Base-by-base conservation (phyloP, 1,139 yeast genomes). In the Nadsonia starkeyi-henricii region DNA sequence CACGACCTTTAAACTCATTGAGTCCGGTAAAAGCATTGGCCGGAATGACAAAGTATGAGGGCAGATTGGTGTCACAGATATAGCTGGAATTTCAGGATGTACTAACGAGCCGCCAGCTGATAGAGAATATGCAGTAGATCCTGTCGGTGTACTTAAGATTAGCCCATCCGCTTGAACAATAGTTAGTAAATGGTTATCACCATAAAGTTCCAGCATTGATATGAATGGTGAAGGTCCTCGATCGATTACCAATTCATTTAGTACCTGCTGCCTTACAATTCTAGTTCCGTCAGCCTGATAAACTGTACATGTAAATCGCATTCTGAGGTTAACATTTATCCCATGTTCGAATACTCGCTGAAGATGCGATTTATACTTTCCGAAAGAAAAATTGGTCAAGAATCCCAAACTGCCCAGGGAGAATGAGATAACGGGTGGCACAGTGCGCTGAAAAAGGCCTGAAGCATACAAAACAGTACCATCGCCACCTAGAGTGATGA, bases 101-200 rank as follows among this genome's bases (percentile, higher is more conserved):
- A 86, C 93, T 47, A 86, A 70, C 0, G 94, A 80, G 0, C 96
- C 96, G 17, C 95, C 95, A 0, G 96, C 95, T 42, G 93, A 81
- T 41, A 86, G 68, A 0, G 94, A 84, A 62, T 86, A 86, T 0
- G 96, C 96, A 0, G 96, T 86, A 1, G 94, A 84, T 0, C 95
- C 95, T 0, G 96, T 86, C 3, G 95, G 96, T 0, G 95, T 85
- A 0, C 95, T 93, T 41, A 86, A 73, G 51, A 86, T 85, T 30
- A 86, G 65, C 0, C 96, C 96, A 62, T 86, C 95, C 0, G 95
- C 95, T 61, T 85, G 95, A 0, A 91, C 94, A 18, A 85, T 81
- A 0, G 96, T 85, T 50, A 85, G 68, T 41, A 85, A 66, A 2
- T 83, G 75, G 18, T 85, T 86, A 60, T 85, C 91, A 3, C 95